Percentiles rank a stretch among this genome's conserved stretches.
These are phyloP conservation scores for Coniophora puteana DNA, from an alignment of 1,284 basidiomycete species.

Conservation along the genomic window DNA sequence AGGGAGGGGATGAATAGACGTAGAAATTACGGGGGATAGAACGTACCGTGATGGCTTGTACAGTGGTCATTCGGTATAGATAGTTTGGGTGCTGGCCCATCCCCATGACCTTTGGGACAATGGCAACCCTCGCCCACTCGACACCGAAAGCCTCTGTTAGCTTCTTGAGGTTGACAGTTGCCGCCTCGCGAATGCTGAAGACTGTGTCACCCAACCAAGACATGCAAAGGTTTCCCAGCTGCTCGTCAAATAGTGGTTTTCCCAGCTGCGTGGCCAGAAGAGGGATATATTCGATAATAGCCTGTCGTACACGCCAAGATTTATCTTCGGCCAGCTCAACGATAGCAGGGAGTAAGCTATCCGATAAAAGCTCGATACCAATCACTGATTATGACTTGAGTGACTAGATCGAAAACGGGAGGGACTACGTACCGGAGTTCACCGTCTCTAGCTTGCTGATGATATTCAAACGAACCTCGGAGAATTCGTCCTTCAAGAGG, in stretches of 20 bases:
- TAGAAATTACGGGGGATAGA: constrained; percentile 10
- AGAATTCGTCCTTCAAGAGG: constrained; percentile 97
- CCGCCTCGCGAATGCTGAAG: constrained; percentile 96
- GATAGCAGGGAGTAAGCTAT: constrained; percentile 96
- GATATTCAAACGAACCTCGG: constrained; percentile 96
- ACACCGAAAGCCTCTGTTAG: constrained; percentile 98
- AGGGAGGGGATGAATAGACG: constrained; percentile 10
- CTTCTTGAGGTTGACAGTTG: constrained; percentile 96
- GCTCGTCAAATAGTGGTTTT: constrained; percentile 97
- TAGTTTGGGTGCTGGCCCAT: constrained; percentile 99
- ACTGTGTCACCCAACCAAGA: constrained; percentile 99
- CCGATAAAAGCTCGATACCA: constrained; percentile 93
- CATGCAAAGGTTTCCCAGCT: constrained; percentile 97
- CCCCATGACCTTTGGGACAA: constrained; percentile 96
- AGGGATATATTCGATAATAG: constrained; percentile 98
- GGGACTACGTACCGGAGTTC: constrained; percentile 69
- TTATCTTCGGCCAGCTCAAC: constrained; percentile 99
- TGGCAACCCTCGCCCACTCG: constrained; percentile 93
- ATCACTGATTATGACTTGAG: constrained; percentile 63
- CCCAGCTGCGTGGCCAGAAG: constrained; percentile 96
- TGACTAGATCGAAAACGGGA: constrained; percentile 1
- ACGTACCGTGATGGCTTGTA: constrained; percentile 94
- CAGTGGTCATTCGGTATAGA: constrained; percentile 98
- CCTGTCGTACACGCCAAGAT: constrained; percentile 99
- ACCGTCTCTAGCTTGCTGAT: constrained; percentile 99